phyloP scores from a whole-genome alignment of 108 stramenopile species.

The Mediolabrus comicus region DNA sequence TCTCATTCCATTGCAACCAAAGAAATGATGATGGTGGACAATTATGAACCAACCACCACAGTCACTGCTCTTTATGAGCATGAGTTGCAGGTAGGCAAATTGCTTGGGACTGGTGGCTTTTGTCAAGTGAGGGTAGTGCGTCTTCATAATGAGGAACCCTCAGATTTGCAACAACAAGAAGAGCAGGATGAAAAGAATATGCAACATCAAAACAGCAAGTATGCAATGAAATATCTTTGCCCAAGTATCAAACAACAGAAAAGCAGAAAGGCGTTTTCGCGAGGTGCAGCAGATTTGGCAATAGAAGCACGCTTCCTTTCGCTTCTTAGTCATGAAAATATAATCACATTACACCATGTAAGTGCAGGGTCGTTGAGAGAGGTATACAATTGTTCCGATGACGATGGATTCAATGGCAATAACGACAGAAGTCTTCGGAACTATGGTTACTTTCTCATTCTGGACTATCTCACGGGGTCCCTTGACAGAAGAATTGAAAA shows the following conservation, averaged over 20 bases:
- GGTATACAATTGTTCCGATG: constrained; percentile 36
- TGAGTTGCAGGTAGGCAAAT: constrained; percentile 14
- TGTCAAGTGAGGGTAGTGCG: constrained; percentile 51
- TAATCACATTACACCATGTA: constrained; percentile 59
- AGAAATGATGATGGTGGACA: no score
- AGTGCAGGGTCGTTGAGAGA: constrained; percentile 49
- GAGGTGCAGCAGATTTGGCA: constrained; percentile 71
- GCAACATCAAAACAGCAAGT: constrained; percentile 10
- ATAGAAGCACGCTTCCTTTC: constrained; percentile 67
- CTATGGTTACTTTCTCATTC: constrained; percentile 62
- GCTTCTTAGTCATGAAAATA: constrained; percentile 62
- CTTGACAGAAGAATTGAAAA: constrained; percentile 48
- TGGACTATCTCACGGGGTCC: constrained; percentile 63
- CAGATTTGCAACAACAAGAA: constrained; percentile 2
- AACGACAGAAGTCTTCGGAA: constrained; percentile 4
- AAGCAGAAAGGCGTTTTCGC: constrained; percentile 51
- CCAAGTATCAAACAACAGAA: constrained; percentile 43
- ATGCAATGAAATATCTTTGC: constrained; percentile 70
- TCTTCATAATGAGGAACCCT: not conserved
- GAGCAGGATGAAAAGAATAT: not conserved
- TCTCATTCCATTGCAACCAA: not conserved
- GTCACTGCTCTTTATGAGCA: not conserved
- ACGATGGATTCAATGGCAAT: not conserved
- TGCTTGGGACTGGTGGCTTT: constrained; percentile 60
- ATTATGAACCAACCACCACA: not conserved